Evolutionary conservation across 805 yeast species (phyloP), one percentile per base, ranked within the genome.

Genomic region (Phaffomyces thermotolerans): DNA sequence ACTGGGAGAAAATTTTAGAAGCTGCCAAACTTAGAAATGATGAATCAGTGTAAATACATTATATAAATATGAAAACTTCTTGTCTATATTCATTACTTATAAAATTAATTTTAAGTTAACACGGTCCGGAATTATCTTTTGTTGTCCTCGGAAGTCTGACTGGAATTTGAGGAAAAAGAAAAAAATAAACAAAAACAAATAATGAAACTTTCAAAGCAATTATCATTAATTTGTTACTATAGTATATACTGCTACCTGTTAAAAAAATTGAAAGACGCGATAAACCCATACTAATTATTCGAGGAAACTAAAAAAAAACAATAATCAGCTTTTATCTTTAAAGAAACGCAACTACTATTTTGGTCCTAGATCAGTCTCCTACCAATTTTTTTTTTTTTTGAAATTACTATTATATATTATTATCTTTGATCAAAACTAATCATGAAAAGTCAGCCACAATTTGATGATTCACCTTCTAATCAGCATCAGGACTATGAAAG

Each of bases 1-100:
- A 75, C 49, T 78, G 83, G 84, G 56, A 59, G 7, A 43, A 48
- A 23, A 69, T 78, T n/a, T 54, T 76, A 15, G 58, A 58, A n/a
- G 65, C 61, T 6, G 71, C 79, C 3, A 46, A 59, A 4, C 52
- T 53, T 34, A 82, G 86, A 33, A 54, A 54, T 29, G 47, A 40
- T 32, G 44, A 40, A 31, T 7, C 41, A 27, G 20, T 25, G 15
- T 13, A n/a, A 3, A 14, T 14, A 30, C 22, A 20, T 5, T 4
- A 20, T 20, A 20, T 20, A 20, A 20, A 20, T 20, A n/a, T n/a
- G n/a, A n/a, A n/a, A n/a, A n/a, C n/a, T n/a, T n/a, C n/a, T n/a
- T n/a, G n/a, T n/a, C n/a, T n/a, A n/a, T n/a, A n/a, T n/a, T n/a
- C 31, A 2, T 9, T 24, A 24, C 25, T 24, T 24, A 24, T 24